phyloP scores from a whole-genome alignment of 2,329 filamentous ascomycete species.

The Epichloe aotearoae region DNA sequence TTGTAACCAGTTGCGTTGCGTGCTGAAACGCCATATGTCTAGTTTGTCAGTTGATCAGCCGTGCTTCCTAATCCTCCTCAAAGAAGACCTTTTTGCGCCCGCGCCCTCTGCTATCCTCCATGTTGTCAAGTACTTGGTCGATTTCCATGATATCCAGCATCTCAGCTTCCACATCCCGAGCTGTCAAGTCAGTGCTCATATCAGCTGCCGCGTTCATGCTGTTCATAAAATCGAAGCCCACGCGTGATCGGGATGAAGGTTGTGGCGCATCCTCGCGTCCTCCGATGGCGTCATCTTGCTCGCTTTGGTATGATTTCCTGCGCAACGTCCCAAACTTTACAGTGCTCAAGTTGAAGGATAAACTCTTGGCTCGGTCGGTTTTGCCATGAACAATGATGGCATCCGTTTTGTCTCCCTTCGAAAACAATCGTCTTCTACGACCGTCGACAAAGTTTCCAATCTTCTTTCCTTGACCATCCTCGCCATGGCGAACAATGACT shows the following conservation, averaged over 20 bases:
- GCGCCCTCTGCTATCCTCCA: slow-evolving; percentile 36
- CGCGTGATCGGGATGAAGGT: slow-evolving; percentile 17
- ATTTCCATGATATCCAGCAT: slow-evolving; percentile 55
- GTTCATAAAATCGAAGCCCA: slow-evolving; percentile 37
- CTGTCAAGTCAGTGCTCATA: slow-evolving; percentile 32
- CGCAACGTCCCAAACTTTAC: slow-evolving; percentile 26
- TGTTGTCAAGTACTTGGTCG: slow-evolving; percentile 42
- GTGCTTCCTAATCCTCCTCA: slow-evolving; percentile 23
- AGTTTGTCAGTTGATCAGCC: slow-evolving; percentile 11
- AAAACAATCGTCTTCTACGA: slow-evolving; percentile 22
- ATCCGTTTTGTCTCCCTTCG: slow-evolving; percentile 28
- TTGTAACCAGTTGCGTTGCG: not conserved
- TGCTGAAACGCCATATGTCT: slow-evolving; percentile 7
- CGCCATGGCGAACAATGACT: slow-evolving; percentile 40
- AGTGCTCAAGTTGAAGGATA: slow-evolving; percentile 38
- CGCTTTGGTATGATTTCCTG: slow-evolving; percentile 16
- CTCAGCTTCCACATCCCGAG: slow-evolving; percentile 43
- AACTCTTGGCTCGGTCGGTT: slow-evolving; percentile 21
- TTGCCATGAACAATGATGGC: slow-evolving; percentile 44
- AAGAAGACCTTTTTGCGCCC: slow-evolving; percentile 40
- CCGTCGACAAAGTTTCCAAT: slow-evolving; percentile 25
- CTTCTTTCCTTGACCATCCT: slow-evolving; percentile 31
- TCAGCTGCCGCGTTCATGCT: slow-evolving; percentile 41
- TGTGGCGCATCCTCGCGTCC: slow-evolving; percentile 13
- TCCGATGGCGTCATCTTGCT: slow-evolving; percentile 11